phyloP scores from a whole-genome alignment of 257 asterid genomes.

The Jacaranda copaia region DNA sequence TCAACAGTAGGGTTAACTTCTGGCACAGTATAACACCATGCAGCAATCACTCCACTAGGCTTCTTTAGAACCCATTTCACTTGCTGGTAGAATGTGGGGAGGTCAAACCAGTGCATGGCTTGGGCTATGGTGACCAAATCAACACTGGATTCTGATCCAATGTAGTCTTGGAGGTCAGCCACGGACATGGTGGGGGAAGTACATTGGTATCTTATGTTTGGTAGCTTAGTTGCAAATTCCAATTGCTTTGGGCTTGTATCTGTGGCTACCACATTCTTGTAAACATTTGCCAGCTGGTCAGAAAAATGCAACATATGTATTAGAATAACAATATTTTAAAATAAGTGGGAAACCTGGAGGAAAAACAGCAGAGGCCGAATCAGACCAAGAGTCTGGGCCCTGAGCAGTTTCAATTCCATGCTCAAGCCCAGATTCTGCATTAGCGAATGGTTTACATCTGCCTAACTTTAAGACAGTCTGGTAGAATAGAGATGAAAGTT shows the following conservation, averaged over 20 bases:
- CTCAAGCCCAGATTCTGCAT: no score
- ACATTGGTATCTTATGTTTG: slow-evolving; percentile 64
- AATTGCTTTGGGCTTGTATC: slow-evolving; percentile 79
- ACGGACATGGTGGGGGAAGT: slow-evolving; percentile 66
- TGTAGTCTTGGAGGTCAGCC: slow-evolving; percentile 49
- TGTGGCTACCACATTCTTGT: slow-evolving; percentile 69
- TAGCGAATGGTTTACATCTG: no score
- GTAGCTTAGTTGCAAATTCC: slow-evolving; percentile 61
- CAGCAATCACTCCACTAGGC: slow-evolving; percentile 78
- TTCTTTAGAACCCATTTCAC: slow-evolving; percentile 67
- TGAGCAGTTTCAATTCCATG: no score
- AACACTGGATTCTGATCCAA: slow-evolving; percentile 55
- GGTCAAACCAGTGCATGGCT: slow-evolving; percentile 89
- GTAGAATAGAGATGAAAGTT: no score
- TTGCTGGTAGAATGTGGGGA: slow-evolving; percentile 65
- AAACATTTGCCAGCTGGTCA: slow-evolving; percentile 62
- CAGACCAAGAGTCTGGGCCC: no score
- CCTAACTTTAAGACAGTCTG: no score
- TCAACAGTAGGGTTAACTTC: slow-evolving; percentile 54
- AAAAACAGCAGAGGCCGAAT: no score
- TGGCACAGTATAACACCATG: slow-evolving; percentile 74
- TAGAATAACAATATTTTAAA: no score
- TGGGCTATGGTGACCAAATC: slow-evolving; percentile 69
- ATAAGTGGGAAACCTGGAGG: not conserved
- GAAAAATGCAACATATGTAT: not conserved